A percentile compares a stretch with the other conserved stretches of the same genome.
These are phyloP conservation scores for Peniophora sp. DNA, from an alignment of 1,284 basidiomycete species.

Conservation along the genomic window DNA sequence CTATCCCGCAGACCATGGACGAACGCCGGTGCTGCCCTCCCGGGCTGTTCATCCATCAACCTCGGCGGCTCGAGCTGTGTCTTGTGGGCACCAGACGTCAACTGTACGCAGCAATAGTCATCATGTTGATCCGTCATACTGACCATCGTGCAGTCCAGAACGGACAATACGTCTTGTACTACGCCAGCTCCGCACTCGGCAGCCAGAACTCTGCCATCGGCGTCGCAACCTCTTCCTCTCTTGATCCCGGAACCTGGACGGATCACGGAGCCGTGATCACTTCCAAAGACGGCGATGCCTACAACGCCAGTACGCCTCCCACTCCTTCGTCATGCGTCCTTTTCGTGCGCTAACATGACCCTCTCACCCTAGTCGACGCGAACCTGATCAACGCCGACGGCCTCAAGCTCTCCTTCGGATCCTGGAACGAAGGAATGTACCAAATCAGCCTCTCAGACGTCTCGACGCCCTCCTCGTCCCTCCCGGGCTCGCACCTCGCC, in stretches of 20 bases:
- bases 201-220: slow-evolving; percentile 27
- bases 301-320: slow-evolving; percentile 19
- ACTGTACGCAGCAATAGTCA: background rate
- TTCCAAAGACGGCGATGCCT: slow-evolving; percentile 19
- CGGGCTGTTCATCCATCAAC: slow-evolving; percentile 11
- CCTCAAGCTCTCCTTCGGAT: background rate
- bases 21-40: slow-evolving; percentile 12
- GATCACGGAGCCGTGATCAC: slow-evolving; percentile 25
- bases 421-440: background rate
- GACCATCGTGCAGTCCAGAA: slow-evolving; percentile 9
- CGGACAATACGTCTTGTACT: slow-evolving; percentile 21
- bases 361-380: slow-evolving; percentile 1
- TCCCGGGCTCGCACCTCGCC: background rate
- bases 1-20: slow-evolving; percentile 11
- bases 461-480: background rate
- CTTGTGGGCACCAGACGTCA: slow-evolving; percentile 17
- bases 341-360: too few species aligned
- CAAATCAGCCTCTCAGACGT: background rate
- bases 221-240: slow-evolving; percentile 23
- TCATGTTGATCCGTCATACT: background rate
- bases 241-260: slow-evolving; percentile 28
- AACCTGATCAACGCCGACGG: slow-evolving; percentile 1
- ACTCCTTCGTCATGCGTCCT: too few species aligned
- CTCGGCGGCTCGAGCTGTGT: slow-evolving; percentile 11
- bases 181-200: slow-evolving; percentile 24